Evolutionary conservation across 495 filamentous ascomycete species (phyloP).

Genomic region (Penicillium nucicola): DNA sequence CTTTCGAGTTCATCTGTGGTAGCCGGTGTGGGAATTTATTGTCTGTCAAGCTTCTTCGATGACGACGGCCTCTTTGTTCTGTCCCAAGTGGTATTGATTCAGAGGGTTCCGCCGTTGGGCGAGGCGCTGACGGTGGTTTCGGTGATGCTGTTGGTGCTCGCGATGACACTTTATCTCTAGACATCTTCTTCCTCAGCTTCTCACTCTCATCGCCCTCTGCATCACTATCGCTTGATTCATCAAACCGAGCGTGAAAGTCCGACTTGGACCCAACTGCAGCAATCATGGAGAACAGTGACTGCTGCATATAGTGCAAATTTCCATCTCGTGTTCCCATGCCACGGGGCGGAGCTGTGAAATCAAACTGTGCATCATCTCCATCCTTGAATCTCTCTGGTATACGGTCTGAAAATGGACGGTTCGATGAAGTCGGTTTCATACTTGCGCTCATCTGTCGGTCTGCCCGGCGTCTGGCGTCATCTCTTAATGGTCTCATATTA

Average conservation of each 20-base stretch:
- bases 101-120: neutral
- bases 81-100: constrained; percentile 2
- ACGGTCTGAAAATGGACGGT: constrained; percentile 61
- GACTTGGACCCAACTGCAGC: constrained; percentile 81
- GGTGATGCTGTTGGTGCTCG: too few species aligned
- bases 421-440: constrained; percentile 29
- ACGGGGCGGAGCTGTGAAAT: constrained; percentile 61
- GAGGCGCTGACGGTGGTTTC: neutral
- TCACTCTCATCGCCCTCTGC: constrained; percentile 42
- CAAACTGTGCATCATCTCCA: constrained; percentile 68
- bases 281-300: constrained; percentile 91
- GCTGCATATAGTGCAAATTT: constrained; percentile 72
- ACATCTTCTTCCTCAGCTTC: too few species aligned
- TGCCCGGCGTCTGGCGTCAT: constrained; percentile 30
- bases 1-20: constrained; percentile 47
- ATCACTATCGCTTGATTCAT: constrained; percentile 79
- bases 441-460: constrained; percentile 33
- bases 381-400: constrained; percentile 76
- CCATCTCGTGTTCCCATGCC: constrained; percentile 34
- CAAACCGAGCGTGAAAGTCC: constrained; percentile 77
- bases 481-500: constrained; percentile 33
- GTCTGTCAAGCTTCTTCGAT: constrained; percentile 59
- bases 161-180: too few species aligned
- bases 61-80: constrained; percentile 39
- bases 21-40: constrained; percentile 58